Evolutionary conservation across 2,329 filamentous ascomycete species (phyloP).

Genomic region (Trichoderma sp.): DNA sequence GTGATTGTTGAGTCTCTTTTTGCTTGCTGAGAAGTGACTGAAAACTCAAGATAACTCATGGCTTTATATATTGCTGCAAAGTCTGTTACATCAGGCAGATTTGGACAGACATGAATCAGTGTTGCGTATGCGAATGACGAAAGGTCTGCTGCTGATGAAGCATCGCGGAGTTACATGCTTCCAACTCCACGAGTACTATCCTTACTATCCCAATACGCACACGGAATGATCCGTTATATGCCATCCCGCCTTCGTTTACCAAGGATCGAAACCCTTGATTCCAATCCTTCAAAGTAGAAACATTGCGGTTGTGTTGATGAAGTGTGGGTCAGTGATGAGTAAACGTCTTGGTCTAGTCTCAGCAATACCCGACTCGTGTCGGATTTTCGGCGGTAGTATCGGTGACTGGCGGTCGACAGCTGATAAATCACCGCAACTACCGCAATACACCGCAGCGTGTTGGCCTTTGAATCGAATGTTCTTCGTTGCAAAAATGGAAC

Average conservation of each 20-base stretch:
- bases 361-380: neutral
- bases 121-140: neutral
- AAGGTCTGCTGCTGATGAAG: neutral
- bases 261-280: neutral
- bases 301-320: neutral
- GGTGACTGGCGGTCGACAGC: neutral
- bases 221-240: neutral
- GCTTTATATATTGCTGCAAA: neutral
- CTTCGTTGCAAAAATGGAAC: neutral
- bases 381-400: neutral
- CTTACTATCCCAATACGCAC: neutral
- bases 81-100: neutral
- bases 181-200: neutral
- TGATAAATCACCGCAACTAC: neutral
- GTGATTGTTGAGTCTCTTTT: neutral
- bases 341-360: neutral
- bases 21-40: neutral
- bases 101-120: neutral
- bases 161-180: neutral
- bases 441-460: neutral
- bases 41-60: neutral
- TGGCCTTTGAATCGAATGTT: neutral
- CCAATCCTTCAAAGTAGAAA: neutral
- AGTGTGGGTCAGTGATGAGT: neutral
- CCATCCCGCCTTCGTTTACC: neutral